Conservation (phyloP, 345 rosid species). For the Pseudoturritis turrita region DNA sequence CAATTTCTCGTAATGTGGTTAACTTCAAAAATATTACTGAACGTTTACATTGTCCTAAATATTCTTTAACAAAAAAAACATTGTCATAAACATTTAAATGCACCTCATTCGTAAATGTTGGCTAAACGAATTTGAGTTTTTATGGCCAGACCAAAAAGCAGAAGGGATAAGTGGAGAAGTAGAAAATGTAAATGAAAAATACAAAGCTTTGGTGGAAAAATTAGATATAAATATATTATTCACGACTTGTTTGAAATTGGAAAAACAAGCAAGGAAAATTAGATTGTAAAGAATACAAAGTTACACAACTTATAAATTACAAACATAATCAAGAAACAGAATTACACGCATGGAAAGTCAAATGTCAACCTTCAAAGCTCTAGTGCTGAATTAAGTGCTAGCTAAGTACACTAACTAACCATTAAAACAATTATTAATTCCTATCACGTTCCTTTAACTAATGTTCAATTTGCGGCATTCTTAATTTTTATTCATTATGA, state of each 20-base stretch:
- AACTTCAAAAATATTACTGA: not conserved
- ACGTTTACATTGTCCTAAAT: not conserved
- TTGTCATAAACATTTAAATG: not conserved
- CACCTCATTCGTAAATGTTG: not conserved
- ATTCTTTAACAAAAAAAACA: not conserved
- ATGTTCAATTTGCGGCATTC: slow-evolving; percentile 18
- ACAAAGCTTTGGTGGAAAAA: not conserved
- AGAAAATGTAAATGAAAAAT: not conserved
- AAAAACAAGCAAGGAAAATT: not conserved
- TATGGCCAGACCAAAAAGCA: not conserved
- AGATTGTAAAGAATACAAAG: not conserved
- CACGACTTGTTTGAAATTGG: slow-evolving; percentile 10
- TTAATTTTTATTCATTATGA: not conserved
- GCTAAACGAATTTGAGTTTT: not conserved
- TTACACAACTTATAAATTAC: not conserved
- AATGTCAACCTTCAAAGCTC: slow-evolving; percentile 16
- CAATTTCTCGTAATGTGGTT: not conserved
- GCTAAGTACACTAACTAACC: not conserved
- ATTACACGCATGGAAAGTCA: not conserved
- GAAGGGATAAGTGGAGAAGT: not conserved
- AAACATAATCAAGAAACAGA: not conserved
- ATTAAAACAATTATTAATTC: not conserved
- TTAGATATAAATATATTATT: not conserved
- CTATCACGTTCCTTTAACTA: not conserved
- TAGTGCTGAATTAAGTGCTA: slow-evolving; percentile 18